A percentile compares a stretch with the other conserved stretches of the same genome.
Conservation (phyloP, 345 rosid genomes). For the Diplotaxis tenuifolia region DNA sequence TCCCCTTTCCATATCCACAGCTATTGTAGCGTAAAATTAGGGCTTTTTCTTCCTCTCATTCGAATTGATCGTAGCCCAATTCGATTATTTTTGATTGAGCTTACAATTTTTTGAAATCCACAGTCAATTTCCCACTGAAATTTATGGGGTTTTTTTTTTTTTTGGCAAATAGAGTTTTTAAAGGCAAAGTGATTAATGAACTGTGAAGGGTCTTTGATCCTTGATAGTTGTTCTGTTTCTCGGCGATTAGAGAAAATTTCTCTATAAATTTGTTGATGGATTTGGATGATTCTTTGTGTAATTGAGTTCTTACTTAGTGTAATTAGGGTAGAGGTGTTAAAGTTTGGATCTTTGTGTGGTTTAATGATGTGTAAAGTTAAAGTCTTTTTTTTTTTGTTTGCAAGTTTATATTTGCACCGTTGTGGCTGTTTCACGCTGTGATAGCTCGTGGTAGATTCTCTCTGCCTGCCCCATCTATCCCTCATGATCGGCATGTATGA, state of each 20-base stretch:
- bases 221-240: too few species aligned
- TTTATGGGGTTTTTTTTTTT: background rate
- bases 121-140: too few species aligned
- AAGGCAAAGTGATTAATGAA: too few species aligned
- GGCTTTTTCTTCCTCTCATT: background rate
- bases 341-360: too few species aligned
- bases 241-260: too few species aligned
- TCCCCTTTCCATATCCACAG: background rate
- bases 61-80: background rate
- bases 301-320: too few species aligned
- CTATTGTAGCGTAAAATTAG: slow-evolving; percentile 15
- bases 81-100: slow-evolving; percentile 3
- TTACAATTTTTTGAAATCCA: background rate
- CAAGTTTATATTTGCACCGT: slow-evolving; percentile 74
- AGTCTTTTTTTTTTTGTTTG: slow-evolving; percentile 1
- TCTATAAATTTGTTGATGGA: slow-evolving; percentile 70
- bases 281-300: too few species aligned
- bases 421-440: slow-evolving; percentile 82
- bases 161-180: too few species aligned
- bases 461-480: slow-evolving; percentile 83
- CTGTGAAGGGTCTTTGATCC: too few species aligned
- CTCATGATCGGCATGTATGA: slow-evolving; percentile 76
- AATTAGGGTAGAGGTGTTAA: too few species aligned
- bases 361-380: too few species aligned
- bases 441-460: slow-evolving; percentile 90